phyloP scores from a whole-genome alignment of 352 stramenopile genomes.

The Blastocystis sp. region DNA sequence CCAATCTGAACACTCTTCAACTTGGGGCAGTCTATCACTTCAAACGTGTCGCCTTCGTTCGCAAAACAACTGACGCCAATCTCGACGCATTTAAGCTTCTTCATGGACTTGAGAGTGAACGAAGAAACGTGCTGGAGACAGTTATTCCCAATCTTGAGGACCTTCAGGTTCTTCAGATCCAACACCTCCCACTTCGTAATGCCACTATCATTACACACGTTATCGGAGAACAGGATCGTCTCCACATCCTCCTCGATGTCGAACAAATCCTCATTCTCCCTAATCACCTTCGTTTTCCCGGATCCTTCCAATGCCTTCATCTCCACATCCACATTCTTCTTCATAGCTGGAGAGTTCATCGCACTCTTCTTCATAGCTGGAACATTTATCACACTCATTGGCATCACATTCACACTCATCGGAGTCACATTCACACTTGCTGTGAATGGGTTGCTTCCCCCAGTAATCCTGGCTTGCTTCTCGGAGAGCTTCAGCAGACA shows the following conservation, averaged over 20 bases:
- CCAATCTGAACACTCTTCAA: neutral
- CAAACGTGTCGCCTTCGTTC: neutral
- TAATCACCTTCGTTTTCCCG: neutral
- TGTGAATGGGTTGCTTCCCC: neutral
- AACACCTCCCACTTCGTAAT: neutral
- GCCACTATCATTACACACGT: neutral
- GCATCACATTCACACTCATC: neutral
- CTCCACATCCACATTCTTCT: neutral
- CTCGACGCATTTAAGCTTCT: neutral
- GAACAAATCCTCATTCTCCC: neutral
- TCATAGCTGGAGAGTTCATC: too few species aligned
- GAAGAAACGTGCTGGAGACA: neutral
- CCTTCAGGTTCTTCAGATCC: neutral
- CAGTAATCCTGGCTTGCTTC: neutral
- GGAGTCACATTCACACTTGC: neutral
- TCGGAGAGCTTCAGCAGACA: constrained; percentile 30
- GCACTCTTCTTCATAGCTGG: neutral
- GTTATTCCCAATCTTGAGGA: neutral
- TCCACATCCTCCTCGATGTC: neutral
- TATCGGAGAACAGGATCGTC: neutral
- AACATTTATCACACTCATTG: neutral
- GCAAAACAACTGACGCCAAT: neutral
- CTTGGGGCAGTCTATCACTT: neutral
- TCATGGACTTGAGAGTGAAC: neutral
- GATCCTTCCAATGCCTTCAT: neutral